A percentile compares a stretch with the other conserved stretches of the same genome.
phyloP scores from a whole-genome alignment of 257 asterid genomes.

The Gentiana macrophylla region DNA sequence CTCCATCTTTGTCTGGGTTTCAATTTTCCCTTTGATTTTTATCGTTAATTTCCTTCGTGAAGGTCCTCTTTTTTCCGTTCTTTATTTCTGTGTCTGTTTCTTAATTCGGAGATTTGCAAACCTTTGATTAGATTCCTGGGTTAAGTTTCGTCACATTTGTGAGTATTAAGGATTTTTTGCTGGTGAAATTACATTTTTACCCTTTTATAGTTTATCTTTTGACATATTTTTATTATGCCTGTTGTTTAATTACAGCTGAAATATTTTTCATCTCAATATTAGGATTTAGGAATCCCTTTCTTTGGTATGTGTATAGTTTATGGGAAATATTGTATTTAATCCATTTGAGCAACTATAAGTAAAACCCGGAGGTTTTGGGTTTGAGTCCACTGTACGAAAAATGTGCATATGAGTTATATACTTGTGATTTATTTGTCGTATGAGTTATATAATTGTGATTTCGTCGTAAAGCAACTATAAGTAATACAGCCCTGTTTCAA shows the following conservation, averaged over 20 bases:
- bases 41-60: background rate
- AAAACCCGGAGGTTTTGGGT: no score
- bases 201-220: constrained; percentile 3
- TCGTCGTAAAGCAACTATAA: no score
- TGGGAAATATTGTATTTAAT: no score
- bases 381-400: no score
- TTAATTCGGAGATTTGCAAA: constrained; percentile 1
- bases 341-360: no score
- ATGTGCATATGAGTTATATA: no score
- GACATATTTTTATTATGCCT: background rate
- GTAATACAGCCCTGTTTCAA: no score
- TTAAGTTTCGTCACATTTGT: constrained; percentile 2
- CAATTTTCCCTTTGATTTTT: background rate
- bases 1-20: background rate
- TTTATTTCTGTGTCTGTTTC: background rate
- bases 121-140: constrained; percentile 12
- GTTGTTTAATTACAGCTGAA: background rate
- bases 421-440: no score
- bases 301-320: background rate
- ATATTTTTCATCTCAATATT: background rate
- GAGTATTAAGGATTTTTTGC: constrained; percentile 1
- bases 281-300: background rate
- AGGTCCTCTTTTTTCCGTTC: background rate
- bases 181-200: background rate
- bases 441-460: no score